phyloP scores from a whole-genome alignment of 2,329 filamentous ascomycete species.

The Aspergillus quadrilineatus region DNA sequence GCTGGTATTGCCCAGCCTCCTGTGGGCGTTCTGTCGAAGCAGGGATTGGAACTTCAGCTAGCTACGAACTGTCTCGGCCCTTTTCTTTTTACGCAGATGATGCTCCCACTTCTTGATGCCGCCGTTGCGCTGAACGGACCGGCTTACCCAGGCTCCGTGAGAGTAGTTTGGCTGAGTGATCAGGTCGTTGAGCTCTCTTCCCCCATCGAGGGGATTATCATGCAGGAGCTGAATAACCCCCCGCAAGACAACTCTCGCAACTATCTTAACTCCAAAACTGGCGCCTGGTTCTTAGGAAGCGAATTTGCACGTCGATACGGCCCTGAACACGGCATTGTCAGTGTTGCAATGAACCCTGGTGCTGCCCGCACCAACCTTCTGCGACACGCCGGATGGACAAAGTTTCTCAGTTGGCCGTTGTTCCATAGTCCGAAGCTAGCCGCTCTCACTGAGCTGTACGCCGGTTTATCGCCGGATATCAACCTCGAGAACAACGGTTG shows the following conservation, averaged over 20 bases:
- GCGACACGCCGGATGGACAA: slow-evolving; percentile 8
- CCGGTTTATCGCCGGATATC: slow-evolving; percentile 5
- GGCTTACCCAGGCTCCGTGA: slow-evolving; percentile 24
- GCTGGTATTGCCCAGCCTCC: slow-evolving; percentile 40
- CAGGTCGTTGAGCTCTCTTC: slow-evolving; percentile 22
- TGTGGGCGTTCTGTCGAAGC: slow-evolving; percentile 29
- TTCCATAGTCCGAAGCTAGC: slow-evolving; percentile 5
- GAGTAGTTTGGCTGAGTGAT: slow-evolving; percentile 37
- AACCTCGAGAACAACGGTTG: slow-evolving; percentile 12
- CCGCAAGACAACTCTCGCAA: slow-evolving; percentile 21
- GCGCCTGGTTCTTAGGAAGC: slow-evolving; percentile 29
- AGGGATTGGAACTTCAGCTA: slow-evolving; percentile 39
- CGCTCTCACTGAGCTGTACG: slow-evolving; percentile 9
- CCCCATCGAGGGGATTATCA: slow-evolving; percentile 11
- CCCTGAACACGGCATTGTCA: slow-evolving; percentile 32
- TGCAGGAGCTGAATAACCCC: slow-evolving; percentile 6
- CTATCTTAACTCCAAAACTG: slow-evolving; percentile 39
- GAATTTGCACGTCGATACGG: slow-evolving; percentile 32
- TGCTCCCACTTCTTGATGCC: slow-evolving; percentile 37
- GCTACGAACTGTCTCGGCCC: slow-evolving; percentile 45
- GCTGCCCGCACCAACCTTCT: slow-evolving; percentile 11
- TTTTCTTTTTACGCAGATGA: slow-evolving; percentile 41
- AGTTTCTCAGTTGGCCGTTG: slow-evolving; percentile 6
- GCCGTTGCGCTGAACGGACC: slow-evolving; percentile 19
- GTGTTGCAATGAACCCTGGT: slow-evolving; percentile 24